A percentile compares a stretch with the other conserved stretches of the same genome.
These are phyloP conservation scores for Parathielavia hyrcaniae DNA, from an alignment of 495 filamentous ascomycete species.

Conservation along the genomic window DNA sequence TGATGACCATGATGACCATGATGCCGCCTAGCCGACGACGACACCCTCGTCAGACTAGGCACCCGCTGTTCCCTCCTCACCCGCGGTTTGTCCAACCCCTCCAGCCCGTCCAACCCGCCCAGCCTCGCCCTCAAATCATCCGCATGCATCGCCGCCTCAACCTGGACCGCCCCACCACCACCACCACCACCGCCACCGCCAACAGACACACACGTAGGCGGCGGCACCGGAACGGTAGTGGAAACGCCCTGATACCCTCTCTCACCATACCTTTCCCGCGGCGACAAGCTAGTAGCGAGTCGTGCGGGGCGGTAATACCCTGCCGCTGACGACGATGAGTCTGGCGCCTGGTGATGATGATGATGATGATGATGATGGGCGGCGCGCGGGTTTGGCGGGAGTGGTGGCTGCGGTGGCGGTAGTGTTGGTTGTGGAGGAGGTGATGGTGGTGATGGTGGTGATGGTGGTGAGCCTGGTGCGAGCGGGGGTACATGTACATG, in stretches of 20 bases:
- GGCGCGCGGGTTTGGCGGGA: too few relatives aligned
- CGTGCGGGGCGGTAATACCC: conserved; percentile 21
- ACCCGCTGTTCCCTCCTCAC: neutral
- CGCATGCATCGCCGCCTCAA: neutral
- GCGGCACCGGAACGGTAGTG: neutral
- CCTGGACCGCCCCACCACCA: too few relatives aligned
- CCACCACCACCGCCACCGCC: too few relatives aligned
- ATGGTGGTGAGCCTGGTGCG: too few relatives aligned
- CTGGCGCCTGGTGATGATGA: neutral
- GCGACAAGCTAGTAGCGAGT: conserved; percentile 16
- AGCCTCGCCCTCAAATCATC: neutral
- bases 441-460: too few relatives aligned
- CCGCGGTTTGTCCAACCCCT: too few relatives aligned
- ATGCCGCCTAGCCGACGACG: neutral
- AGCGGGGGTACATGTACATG: neutral
- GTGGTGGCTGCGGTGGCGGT: too few relatives aligned
- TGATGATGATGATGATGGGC: too few relatives aligned
- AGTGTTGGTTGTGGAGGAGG: too few relatives aligned
- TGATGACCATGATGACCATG: too few relatives aligned
- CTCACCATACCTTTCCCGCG: conserved; percentile 7
- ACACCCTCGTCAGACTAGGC: conserved; percentile 1
- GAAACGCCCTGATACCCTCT: neutral
- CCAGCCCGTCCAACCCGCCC: neutral
- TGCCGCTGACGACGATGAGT: too few relatives aligned
- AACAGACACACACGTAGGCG: too few relatives aligned